phyloP scores from a whole-genome alignment of 768 basidiomycete species.

The Suillus sp. region DNA sequence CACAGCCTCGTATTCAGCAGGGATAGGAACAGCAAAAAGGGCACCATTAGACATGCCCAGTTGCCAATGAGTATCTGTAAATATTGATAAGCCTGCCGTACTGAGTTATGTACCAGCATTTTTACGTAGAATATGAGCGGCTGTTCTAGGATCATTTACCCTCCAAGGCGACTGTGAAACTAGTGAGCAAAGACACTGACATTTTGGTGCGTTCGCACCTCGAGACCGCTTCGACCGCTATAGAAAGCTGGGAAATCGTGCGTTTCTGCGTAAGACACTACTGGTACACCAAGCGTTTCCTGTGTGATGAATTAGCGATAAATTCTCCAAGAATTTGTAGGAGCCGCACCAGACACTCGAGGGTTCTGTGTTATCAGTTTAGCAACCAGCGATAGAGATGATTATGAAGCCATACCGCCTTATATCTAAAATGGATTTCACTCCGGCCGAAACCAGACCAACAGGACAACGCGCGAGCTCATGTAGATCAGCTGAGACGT shows the following conservation, averaged over 20 bases:
- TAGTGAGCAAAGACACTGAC: neutral
- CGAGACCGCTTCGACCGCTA: conserved; percentile 76
- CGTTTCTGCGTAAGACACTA: conserved; percentile 73
- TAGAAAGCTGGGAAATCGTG: conserved; percentile 96
- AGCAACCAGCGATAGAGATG: neutral
- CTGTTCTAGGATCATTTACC: conserved; percentile 58
- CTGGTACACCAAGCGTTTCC: conserved; percentile 96
- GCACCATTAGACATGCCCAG: conserved; percentile 76
- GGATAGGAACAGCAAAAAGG: conserved; percentile 90
- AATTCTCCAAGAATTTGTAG: neutral
- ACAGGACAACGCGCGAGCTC: conserved; percentile 90
- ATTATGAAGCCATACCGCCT: conserved; percentile 51
- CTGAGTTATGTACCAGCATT: conserved; percentile 8
- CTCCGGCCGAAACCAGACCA: conserved; percentile 89
- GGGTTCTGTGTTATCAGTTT: conserved; percentile 50
- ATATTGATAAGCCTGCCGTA: conserved; percentile 6
- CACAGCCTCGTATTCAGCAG: conserved; percentile 65
- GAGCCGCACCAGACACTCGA: conserved; percentile 70
- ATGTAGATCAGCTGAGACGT: conserved; percentile 91
- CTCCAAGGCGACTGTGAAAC: conserved; percentile 74
- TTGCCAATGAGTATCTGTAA: conserved; percentile 65
- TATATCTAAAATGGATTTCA: conserved; percentile 95
- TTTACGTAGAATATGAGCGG: conserved; percentile 78
- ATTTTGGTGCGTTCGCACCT: conserved; percentile 44
- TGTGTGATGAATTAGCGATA: conserved; percentile 29